Evolutionary conservation across 1,284 basidiomycete species (phyloP).

Genomic region (Trichosporon sp.): DNA sequence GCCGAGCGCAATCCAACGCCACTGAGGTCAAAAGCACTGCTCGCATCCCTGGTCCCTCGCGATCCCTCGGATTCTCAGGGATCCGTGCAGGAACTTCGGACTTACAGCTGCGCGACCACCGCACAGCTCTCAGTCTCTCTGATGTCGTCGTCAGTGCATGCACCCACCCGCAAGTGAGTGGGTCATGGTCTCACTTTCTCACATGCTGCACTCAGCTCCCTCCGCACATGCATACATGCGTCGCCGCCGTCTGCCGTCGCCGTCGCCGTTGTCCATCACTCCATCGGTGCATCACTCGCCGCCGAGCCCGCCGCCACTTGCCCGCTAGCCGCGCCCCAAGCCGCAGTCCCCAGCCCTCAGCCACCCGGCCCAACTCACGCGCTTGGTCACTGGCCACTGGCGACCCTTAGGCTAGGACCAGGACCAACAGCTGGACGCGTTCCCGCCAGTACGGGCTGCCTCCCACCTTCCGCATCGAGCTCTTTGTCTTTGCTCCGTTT

Average conservation of each 20-base stretch:
- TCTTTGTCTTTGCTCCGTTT: not conserved
- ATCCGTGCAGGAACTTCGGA: not conserved
- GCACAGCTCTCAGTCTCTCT: not conserved
- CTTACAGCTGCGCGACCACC: not conserved
- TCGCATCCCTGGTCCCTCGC: not conserved
- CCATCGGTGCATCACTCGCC: constrained; percentile 14
- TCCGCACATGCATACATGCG: not conserved
- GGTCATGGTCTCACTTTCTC: not conserved
- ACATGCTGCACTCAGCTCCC: not conserved
- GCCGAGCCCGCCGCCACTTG: not conserved
- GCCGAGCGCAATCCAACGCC: not conserved
- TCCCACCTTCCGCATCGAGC: not conserved
- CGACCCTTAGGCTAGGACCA: not conserved
- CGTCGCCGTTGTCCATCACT: not conserved
- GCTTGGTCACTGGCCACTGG: not conserved
- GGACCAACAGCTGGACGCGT: not conserved
- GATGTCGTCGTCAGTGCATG: not conserved
- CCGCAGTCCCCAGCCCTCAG: not conserved
- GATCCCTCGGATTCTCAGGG: not conserved
- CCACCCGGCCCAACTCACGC: not conserved
- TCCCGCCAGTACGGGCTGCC: not conserved
- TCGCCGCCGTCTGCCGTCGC: too few relatives aligned
- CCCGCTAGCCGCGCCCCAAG: not conserved
- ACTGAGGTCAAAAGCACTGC: not conserved
- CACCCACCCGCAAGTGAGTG: not conserved